Conservation (phyloP, 768 basidiomycete genomes). For the Tylopilus subfusipes region DNA sequence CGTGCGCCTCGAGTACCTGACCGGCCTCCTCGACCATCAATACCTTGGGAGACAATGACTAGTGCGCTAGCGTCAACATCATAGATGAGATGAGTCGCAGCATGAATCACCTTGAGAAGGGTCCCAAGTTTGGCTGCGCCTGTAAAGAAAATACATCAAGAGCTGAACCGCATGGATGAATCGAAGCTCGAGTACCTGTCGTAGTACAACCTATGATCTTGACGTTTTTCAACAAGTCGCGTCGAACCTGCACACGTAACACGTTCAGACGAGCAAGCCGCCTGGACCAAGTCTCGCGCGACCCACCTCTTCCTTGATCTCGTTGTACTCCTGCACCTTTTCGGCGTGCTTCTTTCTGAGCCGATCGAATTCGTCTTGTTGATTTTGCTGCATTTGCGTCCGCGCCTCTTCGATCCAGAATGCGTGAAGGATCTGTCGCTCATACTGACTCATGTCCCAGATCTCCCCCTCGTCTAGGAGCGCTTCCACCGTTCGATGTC, state of each 20-base stretch:
- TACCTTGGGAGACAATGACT: constrained; percentile 60
- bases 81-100: background rate
- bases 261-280: background rate
- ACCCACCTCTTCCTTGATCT: constrained; percentile 54
- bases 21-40: constrained; percentile 79
- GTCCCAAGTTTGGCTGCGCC: constrained; percentile 66
- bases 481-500: constrained; percentile 35
- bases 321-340: constrained; percentile 34
- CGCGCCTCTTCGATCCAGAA: constrained; percentile 49
- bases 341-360: constrained; percentile 41
- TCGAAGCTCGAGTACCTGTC: constrained; percentile 44
- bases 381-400: constrained; percentile 24
- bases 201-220: constrained; percentile 78
- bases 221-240: constrained; percentile 47
- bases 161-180: background rate
- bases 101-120: constrained; percentile 47
- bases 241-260: constrained; percentile 42
- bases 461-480: constrained; percentile 38
- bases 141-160: constrained; percentile 22
- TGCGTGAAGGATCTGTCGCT: constrained; percentile 43
- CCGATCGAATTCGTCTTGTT: constrained; percentile 41
- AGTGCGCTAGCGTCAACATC: background rate
- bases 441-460: constrained; percentile 52
- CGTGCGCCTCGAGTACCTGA: constrained; percentile 77
- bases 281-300: background rate